These are phyloP conservation scores for Caryopteris hybrid DNA, from an alignment of 305 asterid genomes.

Conservation along the genomic window DNA sequence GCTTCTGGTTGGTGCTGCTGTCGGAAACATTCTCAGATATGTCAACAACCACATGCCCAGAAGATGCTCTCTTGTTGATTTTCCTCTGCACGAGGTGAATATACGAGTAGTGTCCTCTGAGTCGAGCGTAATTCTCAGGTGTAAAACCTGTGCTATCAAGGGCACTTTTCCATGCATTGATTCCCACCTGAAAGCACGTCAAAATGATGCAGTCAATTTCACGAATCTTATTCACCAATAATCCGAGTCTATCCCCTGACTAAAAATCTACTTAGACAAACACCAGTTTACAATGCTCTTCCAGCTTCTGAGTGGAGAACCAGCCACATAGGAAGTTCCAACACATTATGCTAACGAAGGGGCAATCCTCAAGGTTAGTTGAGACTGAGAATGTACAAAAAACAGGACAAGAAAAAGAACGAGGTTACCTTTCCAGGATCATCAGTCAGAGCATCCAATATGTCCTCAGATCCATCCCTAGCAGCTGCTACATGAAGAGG, in stretches of 20 bases:
- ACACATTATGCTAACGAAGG: background rate
- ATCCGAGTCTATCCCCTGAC: too few relatives aligned
- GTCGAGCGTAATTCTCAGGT: constrained; percentile 65
- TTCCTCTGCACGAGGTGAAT: constrained; percentile 69
- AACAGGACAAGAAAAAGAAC: background rate
- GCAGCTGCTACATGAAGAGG: constrained; percentile 89
- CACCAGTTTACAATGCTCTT: background rate
- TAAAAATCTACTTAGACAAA: background rate
- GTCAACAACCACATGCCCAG: constrained; percentile 55
- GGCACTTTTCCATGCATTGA: constrained; percentile 60
- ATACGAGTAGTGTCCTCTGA: constrained; percentile 71
- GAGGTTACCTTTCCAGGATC: constrained; percentile 67
- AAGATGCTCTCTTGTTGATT: constrained; percentile 34
- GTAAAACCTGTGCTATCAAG: constrained; percentile 61
- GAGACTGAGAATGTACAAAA: background rate
- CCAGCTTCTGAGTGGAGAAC: background rate
- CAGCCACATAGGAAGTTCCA: too few relatives aligned
- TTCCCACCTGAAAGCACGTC: constrained; percentile 45
- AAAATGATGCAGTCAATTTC: background rate
- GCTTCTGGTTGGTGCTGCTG: constrained; percentile 34
- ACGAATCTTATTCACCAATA: background rate
- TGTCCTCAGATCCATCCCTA: constrained; percentile 67
- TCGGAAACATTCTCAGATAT: constrained; percentile 30
- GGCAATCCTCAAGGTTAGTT: background rate
- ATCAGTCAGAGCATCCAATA: constrained; percentile 61